These are phyloP conservation scores for Hericium coralloides DNA, from an alignment of 768 basidiomycete genomes.

Conservation along the genomic window DNA sequence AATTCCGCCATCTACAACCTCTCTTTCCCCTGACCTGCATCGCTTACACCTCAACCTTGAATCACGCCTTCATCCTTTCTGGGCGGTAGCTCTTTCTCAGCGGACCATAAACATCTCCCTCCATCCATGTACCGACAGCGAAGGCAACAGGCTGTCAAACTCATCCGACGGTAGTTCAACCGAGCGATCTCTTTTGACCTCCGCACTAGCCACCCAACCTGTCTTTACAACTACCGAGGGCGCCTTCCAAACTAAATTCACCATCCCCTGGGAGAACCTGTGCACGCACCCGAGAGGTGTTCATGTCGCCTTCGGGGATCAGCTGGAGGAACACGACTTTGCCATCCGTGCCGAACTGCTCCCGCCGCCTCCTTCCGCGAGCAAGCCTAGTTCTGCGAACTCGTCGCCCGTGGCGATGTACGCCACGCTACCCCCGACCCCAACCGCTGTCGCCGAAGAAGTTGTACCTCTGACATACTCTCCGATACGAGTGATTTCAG, in stretches of 20 bases:
- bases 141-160: conserved; percentile 15
- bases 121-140: conserved; percentile 32
- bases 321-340: conserved; percentile 35
- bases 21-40: conserved; percentile 26
- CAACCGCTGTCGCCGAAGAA: conserved; percentile 16
- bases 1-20: conserved; percentile 3
- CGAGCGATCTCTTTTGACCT: conserved; percentile 2
- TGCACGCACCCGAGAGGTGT: conserved; percentile 49
- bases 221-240: conserved; percentile 62
- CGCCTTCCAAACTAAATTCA: conserved; percentile 57
- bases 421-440: neutral
- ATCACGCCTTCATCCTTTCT: conserved; percentile 68
- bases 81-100: conserved; percentile 61
- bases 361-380: conserved; percentile 28
- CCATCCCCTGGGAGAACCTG: conserved; percentile 61
- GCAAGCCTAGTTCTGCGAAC: neutral
- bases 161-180: conserved; percentile 18
- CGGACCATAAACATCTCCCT: conserved; percentile 56
- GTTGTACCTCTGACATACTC: conserved; percentile 43
- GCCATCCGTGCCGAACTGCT: conserved; percentile 44
- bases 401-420: neutral
- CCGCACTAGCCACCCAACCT: conserved; percentile 40
- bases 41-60: conserved; percentile 71
- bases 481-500: conserved; percentile 75
- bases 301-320: conserved; percentile 49